These are phyloP conservation scores for Pichia thaimueangensis DNA, from an alignment of 805 yeast genomes.

Conservation along the genomic window DNA sequence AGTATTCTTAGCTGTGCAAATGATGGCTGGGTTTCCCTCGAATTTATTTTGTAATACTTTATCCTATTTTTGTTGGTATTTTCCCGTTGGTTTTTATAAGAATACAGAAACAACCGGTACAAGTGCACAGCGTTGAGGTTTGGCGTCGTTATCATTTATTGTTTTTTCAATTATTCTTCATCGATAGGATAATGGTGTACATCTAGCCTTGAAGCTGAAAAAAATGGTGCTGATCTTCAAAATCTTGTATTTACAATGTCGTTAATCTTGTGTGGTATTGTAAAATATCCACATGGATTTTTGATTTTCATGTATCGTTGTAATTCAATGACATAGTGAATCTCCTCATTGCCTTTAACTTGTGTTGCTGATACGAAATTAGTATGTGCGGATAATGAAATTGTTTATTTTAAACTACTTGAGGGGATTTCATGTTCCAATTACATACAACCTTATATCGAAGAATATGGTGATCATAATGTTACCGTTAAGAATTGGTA, in stretches of 20 bases:
- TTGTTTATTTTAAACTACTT: constrained; percentile 45
- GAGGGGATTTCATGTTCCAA: constrained; percentile 53
- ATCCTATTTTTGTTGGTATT: constrained; percentile 59
- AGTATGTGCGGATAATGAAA: constrained; percentile 43
- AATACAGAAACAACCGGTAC: constrained; percentile 49
- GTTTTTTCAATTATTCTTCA: constrained; percentile 48
- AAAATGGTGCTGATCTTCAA: constrained; percentile 58
- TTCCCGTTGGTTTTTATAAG: constrained; percentile 59
- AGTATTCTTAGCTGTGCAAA: constrained; percentile 55
- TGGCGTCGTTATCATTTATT: constrained; percentile 34
- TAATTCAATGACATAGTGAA: constrained; percentile 64
- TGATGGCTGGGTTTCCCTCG: constrained; percentile 64
- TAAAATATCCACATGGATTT: constrained; percentile 59
- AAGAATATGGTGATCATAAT: constrained; percentile 42
- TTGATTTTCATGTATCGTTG: constrained; percentile 75
- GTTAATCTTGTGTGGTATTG: constrained; percentile 79
- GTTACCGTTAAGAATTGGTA: constrained; percentile 38
- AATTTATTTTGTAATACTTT: constrained; percentile 56
- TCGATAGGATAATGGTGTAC: constrained; percentile 54
- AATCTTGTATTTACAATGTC: constrained; percentile 54
- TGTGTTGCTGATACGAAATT: constrained; percentile 49
- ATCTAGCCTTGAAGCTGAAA: constrained; percentile 53
- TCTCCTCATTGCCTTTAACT: constrained; percentile 46
- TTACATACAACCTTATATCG: constrained; percentile 39
- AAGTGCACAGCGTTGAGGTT: constrained; percentile 49